Base-by-base conservation (phyloP, 352 stramenopile genomes). In the Globisporangium paddicum region DNA sequence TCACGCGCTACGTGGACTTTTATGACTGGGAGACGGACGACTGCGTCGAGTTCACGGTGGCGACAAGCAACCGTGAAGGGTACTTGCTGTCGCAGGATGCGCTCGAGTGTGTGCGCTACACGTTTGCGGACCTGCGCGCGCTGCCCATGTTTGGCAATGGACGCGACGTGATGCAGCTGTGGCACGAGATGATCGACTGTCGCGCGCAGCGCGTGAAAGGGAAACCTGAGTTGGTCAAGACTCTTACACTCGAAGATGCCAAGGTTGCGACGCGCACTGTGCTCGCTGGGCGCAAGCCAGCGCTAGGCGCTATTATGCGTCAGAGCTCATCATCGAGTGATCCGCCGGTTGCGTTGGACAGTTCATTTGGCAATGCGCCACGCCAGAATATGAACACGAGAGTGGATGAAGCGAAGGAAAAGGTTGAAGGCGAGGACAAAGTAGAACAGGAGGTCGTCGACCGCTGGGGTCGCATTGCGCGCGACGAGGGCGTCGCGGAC, bases 1-100 rank as follows among this genome's bases (percentile, higher is more conserved):
- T 98, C 53, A 93, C 78, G 1, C 78, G 88, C 23, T 93, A 87
- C 25, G 72, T 98, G 13, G 76, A 96, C 57, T 98, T 98, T 66
- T 71, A 71, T 1, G 83, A 96, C 58, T 97, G 91, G 89, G 67
- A 90, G 26, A 71, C 86, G 19, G 60, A 79, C 51, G 88, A 97
- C 58, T 96, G 86, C 25, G 57, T 95, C 4, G 52, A 71, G 16
- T 93, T 83, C 48, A 75, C 93, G 25, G 70, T 64, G 21, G 58
- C 68, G 21, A 82, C 78, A 45, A 71, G 72, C 19, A 57, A 66
- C 0, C 66, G 66, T 9, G 75, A 86, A 19, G 69, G 71, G 5
- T 84, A 86, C 5, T 41, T 54, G 10, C 30, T 93, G n/a, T 47
- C 62, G 3, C 23, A 46, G 5, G 71, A 66, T 28, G 68, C 67